phyloP scores from a whole-genome alignment of 139 green algal species.

The Coccomyxa sp. region DNA sequence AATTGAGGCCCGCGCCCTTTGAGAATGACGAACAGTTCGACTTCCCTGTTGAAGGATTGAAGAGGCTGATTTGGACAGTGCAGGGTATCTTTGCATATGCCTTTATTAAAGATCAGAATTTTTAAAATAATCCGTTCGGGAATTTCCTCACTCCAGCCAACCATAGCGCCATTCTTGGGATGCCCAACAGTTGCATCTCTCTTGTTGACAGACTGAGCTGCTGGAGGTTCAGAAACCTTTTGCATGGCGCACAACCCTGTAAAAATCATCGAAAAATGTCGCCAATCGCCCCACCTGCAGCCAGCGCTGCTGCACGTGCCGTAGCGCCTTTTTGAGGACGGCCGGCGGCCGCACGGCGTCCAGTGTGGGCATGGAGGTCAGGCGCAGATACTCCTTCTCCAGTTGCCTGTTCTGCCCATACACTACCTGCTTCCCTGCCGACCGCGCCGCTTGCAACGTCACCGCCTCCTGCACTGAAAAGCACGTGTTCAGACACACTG shows the following conservation, averaged over 20 bases:
- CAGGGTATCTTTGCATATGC: too few species aligned
- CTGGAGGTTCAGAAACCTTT: background rate
- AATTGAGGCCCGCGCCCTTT: too few species aligned
- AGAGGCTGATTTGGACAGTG: too few species aligned
- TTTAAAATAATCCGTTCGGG: too few species aligned
- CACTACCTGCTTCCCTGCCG: conserved; percentile 15
- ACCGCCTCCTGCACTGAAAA: background rate
- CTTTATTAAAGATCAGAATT: too few species aligned
- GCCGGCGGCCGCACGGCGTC: conserved; percentile 61
- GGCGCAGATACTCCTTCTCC: conserved; percentile 85
- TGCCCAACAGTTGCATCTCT: too few species aligned
- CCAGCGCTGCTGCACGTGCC: conserved; percentile 40
- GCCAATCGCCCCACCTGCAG: background rate
- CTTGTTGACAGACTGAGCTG: background rate
- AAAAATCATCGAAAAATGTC: background rate
- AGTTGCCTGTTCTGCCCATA: conserved; percentile 59
- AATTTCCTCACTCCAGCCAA: background rate
- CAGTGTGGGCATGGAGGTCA: conserved; percentile 64
- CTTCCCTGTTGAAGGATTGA: too few species aligned
- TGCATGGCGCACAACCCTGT: background rate
- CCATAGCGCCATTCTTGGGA: background rate
- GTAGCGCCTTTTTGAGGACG: conserved; percentile 56
- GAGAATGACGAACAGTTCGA: too few species aligned
- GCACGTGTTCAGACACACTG: background rate
- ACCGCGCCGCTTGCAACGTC: background rate